Evolutionary conservation across 768 basidiomycete species (phyloP), one percentile per base, ranked within the genome.

Genomic region (Mrakia frigida): DNA sequence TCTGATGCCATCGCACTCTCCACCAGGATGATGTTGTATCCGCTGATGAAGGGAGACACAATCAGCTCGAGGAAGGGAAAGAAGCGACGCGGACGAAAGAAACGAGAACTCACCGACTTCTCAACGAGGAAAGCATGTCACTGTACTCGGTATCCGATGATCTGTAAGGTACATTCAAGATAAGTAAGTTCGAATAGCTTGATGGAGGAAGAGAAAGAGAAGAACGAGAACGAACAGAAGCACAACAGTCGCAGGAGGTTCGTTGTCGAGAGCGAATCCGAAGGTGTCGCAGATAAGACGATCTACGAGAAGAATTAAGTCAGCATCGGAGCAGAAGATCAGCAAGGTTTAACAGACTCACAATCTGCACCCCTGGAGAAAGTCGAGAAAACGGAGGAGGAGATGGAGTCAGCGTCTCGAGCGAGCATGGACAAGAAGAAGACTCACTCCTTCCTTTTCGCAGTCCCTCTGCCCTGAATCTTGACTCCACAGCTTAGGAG

Each of bases 141-240:
- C n/a, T 28, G 59, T 60, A 60, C 59, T 60, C 59, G 59, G n/a
- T 60, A 60, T 60, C 59, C n/a, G 59, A 60, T 14, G 59, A 60
- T 21, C 53, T 56, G n/a, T 6, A 6, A 16, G 16, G 53, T 5
- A 21, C 21, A 56, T 23, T 6, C 21, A 56, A 21, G 4, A 21
- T 4, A 28, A 16, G 6, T 28, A 21, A 28, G n/a, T 16, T 56
- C 53, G 53, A 21, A 6, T 21, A 21, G 53, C 53, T 41, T 11
- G 6, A 41, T 11, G 39, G 39, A 41, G 39, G 39, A 41, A 56
- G 21, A 56, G 18, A 16, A 4, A 56, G n/a, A 6, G 18, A 28
- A 56, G 18, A 28, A 56, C n/a, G 18, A 56, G 18, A 21, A 56
- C 53, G 21, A 23, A 56, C n/a, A 60, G 7, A 1, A 60, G 59